A percentile compares a stretch with the other conserved stretches of the same genome.
phyloP scores from a whole-genome alignment of 2,329 filamentous ascomycete genomes.

The Fusarium solani-melongenae region DNA sequence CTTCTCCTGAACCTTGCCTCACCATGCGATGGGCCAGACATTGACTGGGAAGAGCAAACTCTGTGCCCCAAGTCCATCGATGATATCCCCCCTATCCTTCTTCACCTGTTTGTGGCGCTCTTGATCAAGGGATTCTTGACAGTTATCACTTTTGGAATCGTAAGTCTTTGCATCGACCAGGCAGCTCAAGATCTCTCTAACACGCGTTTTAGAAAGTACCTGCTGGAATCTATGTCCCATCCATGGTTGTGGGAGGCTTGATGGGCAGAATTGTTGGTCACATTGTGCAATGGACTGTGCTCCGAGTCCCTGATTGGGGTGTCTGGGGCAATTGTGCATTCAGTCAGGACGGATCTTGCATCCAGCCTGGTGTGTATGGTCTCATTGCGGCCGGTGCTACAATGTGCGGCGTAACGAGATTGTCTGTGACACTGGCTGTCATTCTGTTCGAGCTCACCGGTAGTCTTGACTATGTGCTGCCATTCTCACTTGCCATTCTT shows the following conservation, averaged over 20 bases:
- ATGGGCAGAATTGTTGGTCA: constrained; percentile 92
- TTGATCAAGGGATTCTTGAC: constrained; percentile 91
- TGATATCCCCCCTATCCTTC: constrained; percentile 82
- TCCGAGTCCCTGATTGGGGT: constrained; percentile 76
- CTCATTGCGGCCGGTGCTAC: constrained; percentile 94
- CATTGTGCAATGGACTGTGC: constrained; percentile 81
- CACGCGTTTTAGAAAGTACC: constrained; percentile 77
- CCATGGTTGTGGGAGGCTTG: constrained; percentile 96
- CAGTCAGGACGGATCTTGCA: constrained; percentile 80
- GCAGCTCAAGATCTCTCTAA: constrained; percentile 35
- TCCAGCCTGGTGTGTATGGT: constrained; percentile 96
- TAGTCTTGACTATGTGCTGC: constrained; percentile 92
- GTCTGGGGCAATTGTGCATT: constrained; percentile 81
- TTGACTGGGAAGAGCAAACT: constrained; percentile 72
- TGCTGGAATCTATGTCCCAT: constrained; percentile 96
- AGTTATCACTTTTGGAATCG: constrained; percentile 90
- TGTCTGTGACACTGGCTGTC: constrained; percentile 93
- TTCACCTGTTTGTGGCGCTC: constrained; percentile 80
- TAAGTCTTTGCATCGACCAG: constrained; percentile 51
- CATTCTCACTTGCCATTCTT: constrained; percentile 90
- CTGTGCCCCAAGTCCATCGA: constrained; percentile 79
- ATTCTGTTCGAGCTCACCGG: constrained; percentile 97
- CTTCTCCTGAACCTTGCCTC: constrained; percentile 90
- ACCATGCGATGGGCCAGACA: constrained; percentile 80
- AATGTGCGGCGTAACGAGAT: constrained; percentile 95